phyloP scores from a whole-genome alignment of 129 eudicot species.

The Pseudognaphalium luteoalbum region DNA sequence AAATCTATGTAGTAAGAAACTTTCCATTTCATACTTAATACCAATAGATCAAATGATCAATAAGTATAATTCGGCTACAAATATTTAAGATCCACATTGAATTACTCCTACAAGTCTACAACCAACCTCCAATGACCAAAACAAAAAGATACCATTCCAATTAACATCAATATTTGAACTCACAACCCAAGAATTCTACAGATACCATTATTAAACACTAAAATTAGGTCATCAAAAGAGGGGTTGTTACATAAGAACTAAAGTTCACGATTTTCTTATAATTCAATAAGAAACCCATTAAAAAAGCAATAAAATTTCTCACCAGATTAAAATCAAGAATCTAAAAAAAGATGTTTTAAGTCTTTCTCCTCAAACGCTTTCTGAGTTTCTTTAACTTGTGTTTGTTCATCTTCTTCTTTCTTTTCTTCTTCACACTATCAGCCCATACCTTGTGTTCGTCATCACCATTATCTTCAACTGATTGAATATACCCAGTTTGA shows the following conservation, averaged over 20 bases:
- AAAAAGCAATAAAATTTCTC: constrained; percentile 4
- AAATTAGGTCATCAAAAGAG: constrained; percentile 4
- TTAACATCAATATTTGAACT: neutral
- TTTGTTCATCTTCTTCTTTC: constrained; percentile 93
- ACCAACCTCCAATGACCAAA: neutral
- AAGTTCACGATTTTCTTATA: neutral
- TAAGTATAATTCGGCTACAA: neutral
- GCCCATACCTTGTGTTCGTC: constrained; percentile 52
- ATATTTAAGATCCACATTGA: neutral
- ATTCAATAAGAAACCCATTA: constrained; percentile 20
- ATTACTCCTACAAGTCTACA: neutral
- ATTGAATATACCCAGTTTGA: constrained; percentile 29
- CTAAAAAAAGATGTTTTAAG: constrained; percentile 17
- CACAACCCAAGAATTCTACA: neutral
- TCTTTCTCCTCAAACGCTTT: constrained; percentile 69
- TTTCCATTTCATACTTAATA: neutral
- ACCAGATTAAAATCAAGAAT: constrained; percentile 17
- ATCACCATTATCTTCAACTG: constrained; percentile 27
- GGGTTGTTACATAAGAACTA: neutral
- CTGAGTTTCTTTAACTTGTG: constrained; percentile 87
- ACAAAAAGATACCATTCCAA: neutral
- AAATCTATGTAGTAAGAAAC: neutral
- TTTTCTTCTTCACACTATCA: constrained; percentile 93
- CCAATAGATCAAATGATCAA: neutral
- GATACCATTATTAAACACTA: constrained; percentile 6